A percentile compares a stretch with the other conserved stretches of the same genome.
Conservation (phyloP, 2,329 filamentous ascomycete species). For the Ophiostoma sp. region DNA sequence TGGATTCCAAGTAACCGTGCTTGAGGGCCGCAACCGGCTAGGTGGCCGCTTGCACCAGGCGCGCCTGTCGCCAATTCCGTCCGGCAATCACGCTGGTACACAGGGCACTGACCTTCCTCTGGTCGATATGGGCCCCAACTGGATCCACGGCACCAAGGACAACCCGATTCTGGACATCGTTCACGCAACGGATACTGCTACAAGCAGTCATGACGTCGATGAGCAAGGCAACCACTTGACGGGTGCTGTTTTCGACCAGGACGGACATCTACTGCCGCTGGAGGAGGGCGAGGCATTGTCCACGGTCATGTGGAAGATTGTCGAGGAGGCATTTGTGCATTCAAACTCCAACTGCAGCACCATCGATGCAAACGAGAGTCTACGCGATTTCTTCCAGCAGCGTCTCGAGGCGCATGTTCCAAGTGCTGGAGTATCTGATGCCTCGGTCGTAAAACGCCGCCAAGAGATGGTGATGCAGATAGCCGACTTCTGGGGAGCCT, state of each 20-base stretch:
- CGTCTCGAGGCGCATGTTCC: conserved; percentile 42
- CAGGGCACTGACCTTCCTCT: conserved; percentile 33
- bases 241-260: conserved; percentile 46
- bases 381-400: conserved; percentile 49
- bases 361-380: conserved; percentile 44
- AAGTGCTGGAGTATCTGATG: conserved; percentile 26
- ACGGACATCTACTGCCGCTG: conserved; percentile 46
- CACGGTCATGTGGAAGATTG: conserved; percentile 60
- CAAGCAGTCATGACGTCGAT: conserved; percentile 46
- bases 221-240: conserved; percentile 35
- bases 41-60: conserved; percentile 59
- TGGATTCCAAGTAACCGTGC: conserved; percentile 61
- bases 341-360: conserved; percentile 52
- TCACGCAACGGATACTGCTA: conserved; percentile 50
- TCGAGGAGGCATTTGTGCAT: conserved; percentile 61
- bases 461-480: conserved; percentile 45
- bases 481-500: conserved; percentile 64
- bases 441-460: conserved; percentile 33
- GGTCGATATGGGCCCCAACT: conserved; percentile 66
- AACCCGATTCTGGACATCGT: conserved; percentile 67
- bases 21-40: conserved; percentile 62
- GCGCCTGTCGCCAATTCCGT: conserved; percentile 32
- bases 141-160: conserved; percentile 68
- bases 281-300: conserved; percentile 44
- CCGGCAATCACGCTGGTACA: neutral